Evolutionary conservation across 148 eudicot species (phyloP), one percentile per base, ranked within the genome.

Genomic region (Nepenthes mirabilis): DNA sequence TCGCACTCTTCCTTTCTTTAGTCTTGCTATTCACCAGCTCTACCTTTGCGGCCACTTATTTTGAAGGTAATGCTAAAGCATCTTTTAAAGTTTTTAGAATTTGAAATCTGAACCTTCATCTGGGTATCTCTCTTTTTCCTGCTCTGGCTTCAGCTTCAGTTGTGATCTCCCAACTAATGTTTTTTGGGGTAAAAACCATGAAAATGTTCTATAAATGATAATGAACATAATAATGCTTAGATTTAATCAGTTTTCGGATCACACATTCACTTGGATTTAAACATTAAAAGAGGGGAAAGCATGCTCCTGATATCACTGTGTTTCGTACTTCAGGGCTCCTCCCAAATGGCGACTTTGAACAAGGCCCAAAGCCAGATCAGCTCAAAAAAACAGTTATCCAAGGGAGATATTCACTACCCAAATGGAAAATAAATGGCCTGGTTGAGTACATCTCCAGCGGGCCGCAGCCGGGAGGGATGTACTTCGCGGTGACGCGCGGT

Each of bases 371-470:
- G 60, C 72, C 80, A 68, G 54, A 59, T 6, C 59, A 72, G 56
- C 52, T 91, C 47, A 73, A 85, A 36, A 83, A 85, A 49, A 83
- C 95, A 33, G 79, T 75, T 4, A 74, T 91, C 68, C 45, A 61
- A 47, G 90, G 88, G 12, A 85, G 72, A 67, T 12, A 79, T 60
- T 72, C 93, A 1, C 65, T 91, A 2, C 97, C 97, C 61, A 83
- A 78, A 52, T 91, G 97, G 97, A 81, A 81, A 56, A 87, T 78
- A 64, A 70, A 55, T 34, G 97, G 97, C 54, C 48, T 77, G 3
- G 95, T 91, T 1, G 97, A 91, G 84, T 91, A 87, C 86, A 79
- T 87, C 65, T 71, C 76, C 14, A 87, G 86, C 37, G 97, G 97
- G 14, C 97, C 95, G 0, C 95, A 91, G 62, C 95, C 97, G 13